phyloP scores from a whole-genome alignment of 257 asterid species.

The Przewalskia tangutica region DNA sequence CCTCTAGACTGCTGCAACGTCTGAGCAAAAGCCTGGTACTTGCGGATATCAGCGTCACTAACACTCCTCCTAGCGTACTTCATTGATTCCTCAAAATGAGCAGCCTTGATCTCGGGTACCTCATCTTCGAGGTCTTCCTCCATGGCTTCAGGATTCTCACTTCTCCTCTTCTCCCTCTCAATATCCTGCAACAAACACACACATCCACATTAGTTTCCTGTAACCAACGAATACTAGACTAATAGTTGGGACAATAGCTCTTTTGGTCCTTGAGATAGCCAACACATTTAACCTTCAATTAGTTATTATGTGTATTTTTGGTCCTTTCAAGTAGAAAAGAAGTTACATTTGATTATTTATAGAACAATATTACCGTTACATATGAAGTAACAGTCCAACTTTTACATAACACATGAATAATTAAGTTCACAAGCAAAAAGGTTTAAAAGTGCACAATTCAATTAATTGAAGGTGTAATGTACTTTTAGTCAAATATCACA shows the following conservation, averaged over 20 bases:
- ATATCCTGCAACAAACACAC: constrained; percentile 41
- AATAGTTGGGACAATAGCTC: background rate
- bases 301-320: no score
- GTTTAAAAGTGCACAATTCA: no score
- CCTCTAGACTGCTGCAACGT: constrained; percentile 63
- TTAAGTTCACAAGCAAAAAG: no score
- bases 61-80: constrained; percentile 52
- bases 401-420: no score
- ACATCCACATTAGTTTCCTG: background rate
- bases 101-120: constrained; percentile 41
- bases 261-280: no score
- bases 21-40: constrained; percentile 51
- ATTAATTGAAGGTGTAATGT: no score
- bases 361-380: no score
- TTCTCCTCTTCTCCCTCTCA: constrained; percentile 39
- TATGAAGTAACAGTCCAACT: no score
- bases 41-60: constrained; percentile 45
- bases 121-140: constrained; percentile 55
- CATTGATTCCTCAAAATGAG: constrained; percentile 58
- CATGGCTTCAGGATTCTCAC: constrained; percentile 53
- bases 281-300: background rate
- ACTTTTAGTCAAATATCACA: no score
- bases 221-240: background rate
- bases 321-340: no score
- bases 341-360: no score